Conservation (phyloP, 192 early-diverging fungal species). For the Dimargaris xerosporica region DNA sequence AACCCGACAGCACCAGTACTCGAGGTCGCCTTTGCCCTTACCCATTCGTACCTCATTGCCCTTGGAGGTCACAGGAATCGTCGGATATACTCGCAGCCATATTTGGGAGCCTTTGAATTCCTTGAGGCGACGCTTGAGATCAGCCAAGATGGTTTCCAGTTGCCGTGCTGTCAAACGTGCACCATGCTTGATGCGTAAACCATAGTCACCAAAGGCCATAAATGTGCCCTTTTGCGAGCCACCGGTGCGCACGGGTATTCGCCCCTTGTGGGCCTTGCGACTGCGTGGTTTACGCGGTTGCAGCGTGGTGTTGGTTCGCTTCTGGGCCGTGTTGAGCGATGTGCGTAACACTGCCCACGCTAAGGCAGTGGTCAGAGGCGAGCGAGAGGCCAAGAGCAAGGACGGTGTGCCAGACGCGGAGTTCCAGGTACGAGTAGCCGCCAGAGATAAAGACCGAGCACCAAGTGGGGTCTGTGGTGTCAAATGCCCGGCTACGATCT, state of each 20-base stretch:
- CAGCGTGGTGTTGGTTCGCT: conserved; percentile 45
- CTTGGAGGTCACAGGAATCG: conserved; percentile 83
- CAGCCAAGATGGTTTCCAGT: conserved; percentile 58
- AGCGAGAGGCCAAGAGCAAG: no score
- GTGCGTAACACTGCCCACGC: no score
- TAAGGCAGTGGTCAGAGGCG: no score
- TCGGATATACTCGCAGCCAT: conserved; percentile 79
- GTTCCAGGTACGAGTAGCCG: no score
- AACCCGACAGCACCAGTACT: conserved; percentile 85
- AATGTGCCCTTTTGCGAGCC: conserved; percentile 77
- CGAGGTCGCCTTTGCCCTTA: conserved; percentile 89
- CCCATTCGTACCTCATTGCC: conserved; percentile 92
- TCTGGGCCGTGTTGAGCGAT: no score
- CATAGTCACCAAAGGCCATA: conserved; percentile 80
- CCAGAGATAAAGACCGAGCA: no score
- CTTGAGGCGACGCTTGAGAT: conserved; percentile 67
- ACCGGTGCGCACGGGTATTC: conserved; percentile 61
- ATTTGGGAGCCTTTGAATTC: conserved; percentile 71
- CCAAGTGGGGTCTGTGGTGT: no score
- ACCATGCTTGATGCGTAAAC: conserved; percentile 76
- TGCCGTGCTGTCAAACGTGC: conserved; percentile 68
- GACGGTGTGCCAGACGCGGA: no score
- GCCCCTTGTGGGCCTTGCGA: conserved; percentile 79
- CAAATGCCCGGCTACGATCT: conserved; percentile 4
- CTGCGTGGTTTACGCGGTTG: conserved; percentile 61